Percentiles rank a stretch among this genome's conserved stretches.
Evolutionary conservation across 129 eudicot species (phyloP).

Genomic region (Chrysanthemum lavandulifolium): DNA sequence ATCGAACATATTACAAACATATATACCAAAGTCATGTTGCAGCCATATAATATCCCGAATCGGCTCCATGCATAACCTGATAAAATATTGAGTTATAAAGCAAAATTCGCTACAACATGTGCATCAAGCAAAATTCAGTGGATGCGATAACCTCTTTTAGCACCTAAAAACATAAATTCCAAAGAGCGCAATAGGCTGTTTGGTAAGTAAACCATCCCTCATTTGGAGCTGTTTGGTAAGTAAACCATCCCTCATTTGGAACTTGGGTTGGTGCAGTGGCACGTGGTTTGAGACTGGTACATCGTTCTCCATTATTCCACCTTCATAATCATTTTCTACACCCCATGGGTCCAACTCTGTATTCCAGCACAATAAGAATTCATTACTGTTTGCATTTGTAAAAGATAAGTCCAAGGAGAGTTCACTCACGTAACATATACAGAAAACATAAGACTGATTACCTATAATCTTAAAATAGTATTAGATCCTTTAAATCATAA

Average conservation of each 20-base stretch:
- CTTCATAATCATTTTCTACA: neutral
- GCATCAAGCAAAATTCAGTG: too few relatives aligned
- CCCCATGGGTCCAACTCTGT: neutral
- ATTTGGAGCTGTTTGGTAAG: neutral
- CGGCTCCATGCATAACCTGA: too few relatives aligned
- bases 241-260: neutral
- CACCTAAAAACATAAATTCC: neutral
- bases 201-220: neutral
- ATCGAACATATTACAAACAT: too few relatives aligned
- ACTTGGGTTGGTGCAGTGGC: neutral
- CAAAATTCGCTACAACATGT: too few relatives aligned
- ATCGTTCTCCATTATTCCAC: neutral
- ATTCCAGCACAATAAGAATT: constrained; percentile 11
- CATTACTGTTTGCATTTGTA: neutral
- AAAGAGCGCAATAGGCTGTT: neutral
- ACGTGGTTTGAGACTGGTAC: constrained; percentile 5
- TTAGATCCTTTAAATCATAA: too few relatives aligned
- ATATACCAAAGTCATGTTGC: too few relatives aligned
- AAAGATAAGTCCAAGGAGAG: neutral
- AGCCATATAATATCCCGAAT: too few relatives aligned
- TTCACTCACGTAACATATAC: neutral
- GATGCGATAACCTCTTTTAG: too few relatives aligned
- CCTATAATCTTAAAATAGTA: too few relatives aligned
- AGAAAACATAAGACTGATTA: too few relatives aligned
- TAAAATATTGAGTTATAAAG: too few relatives aligned